A percentile compares a stretch with the other conserved stretches of the same genome.
These are phyloP conservation scores for Curvularia sp. DNA, from an alignment of 2,329 filamentous ascomycete species.

Conservation along the genomic window DNA sequence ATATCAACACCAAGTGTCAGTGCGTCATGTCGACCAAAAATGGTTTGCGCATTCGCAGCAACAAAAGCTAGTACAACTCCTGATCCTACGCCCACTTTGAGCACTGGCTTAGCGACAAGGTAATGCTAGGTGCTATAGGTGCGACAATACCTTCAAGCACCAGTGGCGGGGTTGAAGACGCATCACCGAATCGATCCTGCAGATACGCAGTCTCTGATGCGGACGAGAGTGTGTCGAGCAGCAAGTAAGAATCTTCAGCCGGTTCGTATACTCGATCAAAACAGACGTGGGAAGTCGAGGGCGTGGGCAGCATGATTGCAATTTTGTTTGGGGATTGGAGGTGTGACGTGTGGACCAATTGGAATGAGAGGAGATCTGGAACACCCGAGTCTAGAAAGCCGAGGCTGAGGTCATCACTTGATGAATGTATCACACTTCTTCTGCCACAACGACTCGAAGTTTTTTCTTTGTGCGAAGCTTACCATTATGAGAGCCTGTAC, in stretches of 20 bases:
- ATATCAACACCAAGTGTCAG: constrained; percentile 82
- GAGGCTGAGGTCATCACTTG: constrained; percentile 39
- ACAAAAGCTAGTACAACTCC: constrained; percentile 93
- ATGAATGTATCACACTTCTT: constrained; percentile 23
- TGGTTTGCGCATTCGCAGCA: constrained; percentile 72
- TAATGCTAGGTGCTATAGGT: neutral
- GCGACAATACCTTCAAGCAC: constrained; percentile 59
- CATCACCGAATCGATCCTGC: constrained; percentile 63
- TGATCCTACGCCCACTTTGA: constrained; percentile 90
- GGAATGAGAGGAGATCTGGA: constrained; percentile 24
- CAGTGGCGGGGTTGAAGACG: constrained; percentile 55
- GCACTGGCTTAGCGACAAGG: constrained; percentile 53
- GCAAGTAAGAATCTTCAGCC: constrained; percentile 91
- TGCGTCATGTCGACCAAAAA: constrained; percentile 76
- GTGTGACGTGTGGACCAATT: constrained; percentile 30
- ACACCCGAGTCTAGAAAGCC: constrained; percentile 25
- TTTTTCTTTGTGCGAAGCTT: neutral
- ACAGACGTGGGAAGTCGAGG: constrained; percentile 88
- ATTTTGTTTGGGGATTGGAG: constrained; percentile 22
- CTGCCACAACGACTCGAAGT: constrained; percentile 4
- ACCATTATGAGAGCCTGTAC: constrained; percentile 41
- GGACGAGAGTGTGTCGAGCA: constrained; percentile 89
- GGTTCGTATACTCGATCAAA: constrained; percentile 93
- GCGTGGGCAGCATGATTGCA: constrained; percentile 82
- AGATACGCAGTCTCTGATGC: constrained; percentile 73